Conservation (phyloP, 768 basidiomycete genomes). For the Multifurca ochricompacta region DNA sequence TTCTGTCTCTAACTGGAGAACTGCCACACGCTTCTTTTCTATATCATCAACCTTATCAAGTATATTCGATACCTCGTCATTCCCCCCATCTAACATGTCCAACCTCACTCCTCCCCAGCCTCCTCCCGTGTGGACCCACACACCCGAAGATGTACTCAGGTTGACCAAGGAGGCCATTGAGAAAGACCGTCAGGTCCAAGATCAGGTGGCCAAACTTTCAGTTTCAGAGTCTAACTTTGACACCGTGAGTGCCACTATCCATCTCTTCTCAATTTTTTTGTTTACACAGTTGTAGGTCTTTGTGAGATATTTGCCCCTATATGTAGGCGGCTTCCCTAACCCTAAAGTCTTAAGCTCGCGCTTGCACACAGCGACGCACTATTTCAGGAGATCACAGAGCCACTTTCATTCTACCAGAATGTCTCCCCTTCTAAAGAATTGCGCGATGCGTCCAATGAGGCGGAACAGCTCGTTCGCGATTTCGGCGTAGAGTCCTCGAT, state of each 20-base stretch:
- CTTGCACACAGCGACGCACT: slow-evolving; percentile 65
- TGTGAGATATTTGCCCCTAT: slow-evolving; percentile 38
- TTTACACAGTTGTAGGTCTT: slow-evolving; percentile 47
- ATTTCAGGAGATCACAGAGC: slow-evolving; percentile 46
- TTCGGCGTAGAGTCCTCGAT: slow-evolving; percentile 71
- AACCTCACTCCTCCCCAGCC: slow-evolving; percentile 55
- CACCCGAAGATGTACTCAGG: slow-evolving; percentile 48
- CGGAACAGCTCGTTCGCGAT: slow-evolving; percentile 62
- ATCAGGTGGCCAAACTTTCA: slow-evolving; percentile 54
- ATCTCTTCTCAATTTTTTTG: background rate
- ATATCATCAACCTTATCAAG: background rate
- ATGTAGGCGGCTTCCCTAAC: slow-evolving; percentile 14
- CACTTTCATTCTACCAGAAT: slow-evolving; percentile 73
- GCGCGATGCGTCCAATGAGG: slow-evolving; percentile 71
- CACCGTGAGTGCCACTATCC: slow-evolving; percentile 44
- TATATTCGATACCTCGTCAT: slow-evolving; percentile 5
- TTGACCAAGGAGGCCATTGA: slow-evolving; percentile 56
- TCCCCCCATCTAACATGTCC: slow-evolving; percentile 30
- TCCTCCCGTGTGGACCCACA: slow-evolving; percentile 60
- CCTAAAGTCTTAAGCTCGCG: slow-evolving; percentile 40
- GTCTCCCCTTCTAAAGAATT: slow-evolving; percentile 67
- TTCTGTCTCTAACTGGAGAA: background rate
- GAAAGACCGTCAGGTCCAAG: slow-evolving; percentile 44
- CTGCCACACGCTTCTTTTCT: slow-evolving; percentile 5
- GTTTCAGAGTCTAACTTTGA: slow-evolving; percentile 54